These are phyloP conservation scores for Sphaerosporella brunnea DNA, from an alignment of 495 filamentous ascomycete genomes.

Conservation along the genomic window DNA sequence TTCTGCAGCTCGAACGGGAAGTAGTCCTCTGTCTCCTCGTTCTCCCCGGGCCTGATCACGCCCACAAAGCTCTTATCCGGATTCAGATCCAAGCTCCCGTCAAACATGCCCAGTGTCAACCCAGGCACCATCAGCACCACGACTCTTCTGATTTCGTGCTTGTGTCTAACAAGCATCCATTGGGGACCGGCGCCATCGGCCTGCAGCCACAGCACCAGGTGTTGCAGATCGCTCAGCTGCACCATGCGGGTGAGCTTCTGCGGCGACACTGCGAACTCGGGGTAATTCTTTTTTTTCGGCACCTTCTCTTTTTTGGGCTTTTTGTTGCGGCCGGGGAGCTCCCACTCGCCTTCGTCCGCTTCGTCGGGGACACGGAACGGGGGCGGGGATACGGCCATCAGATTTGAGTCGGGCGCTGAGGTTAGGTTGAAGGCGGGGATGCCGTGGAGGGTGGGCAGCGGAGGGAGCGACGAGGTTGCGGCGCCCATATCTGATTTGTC, in stretches of 20 bases:
- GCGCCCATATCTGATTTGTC: neutral
- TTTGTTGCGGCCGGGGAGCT: constrained; percentile 16
- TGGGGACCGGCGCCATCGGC: constrained; percentile 68
- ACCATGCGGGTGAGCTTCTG: constrained; percentile 53
- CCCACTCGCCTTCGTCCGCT: constrained; percentile 13
- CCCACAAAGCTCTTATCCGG: neutral
- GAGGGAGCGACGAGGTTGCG: neutral
- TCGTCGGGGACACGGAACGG: constrained; percentile 1
- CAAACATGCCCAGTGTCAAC: constrained; percentile 76
- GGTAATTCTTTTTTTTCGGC: constrained; percentile 40
- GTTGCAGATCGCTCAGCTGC: constrained; percentile 61
- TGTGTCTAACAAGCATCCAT: constrained; percentile 54
- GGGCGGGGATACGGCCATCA: neutral
- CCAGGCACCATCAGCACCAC: constrained; percentile 92
- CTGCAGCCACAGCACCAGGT: constrained; percentile 69
- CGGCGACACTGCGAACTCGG: constrained; percentile 49
- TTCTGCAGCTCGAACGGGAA: constrained; percentile 49
- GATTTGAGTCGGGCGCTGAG: neutral
- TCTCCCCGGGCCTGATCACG: neutral
- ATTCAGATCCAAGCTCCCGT: constrained; percentile 37
- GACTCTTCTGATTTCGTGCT: constrained; percentile 57
- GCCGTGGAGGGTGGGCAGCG: neutral
- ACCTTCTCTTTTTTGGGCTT: constrained; percentile 15
- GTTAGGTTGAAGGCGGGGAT: neutral
- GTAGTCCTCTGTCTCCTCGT: constrained; percentile 36